Evolutionary conservation across 139 green algal genomes (phyloP), one percentile per base, ranked within the genome.

Genomic region (Micromonas commoda): DNA sequence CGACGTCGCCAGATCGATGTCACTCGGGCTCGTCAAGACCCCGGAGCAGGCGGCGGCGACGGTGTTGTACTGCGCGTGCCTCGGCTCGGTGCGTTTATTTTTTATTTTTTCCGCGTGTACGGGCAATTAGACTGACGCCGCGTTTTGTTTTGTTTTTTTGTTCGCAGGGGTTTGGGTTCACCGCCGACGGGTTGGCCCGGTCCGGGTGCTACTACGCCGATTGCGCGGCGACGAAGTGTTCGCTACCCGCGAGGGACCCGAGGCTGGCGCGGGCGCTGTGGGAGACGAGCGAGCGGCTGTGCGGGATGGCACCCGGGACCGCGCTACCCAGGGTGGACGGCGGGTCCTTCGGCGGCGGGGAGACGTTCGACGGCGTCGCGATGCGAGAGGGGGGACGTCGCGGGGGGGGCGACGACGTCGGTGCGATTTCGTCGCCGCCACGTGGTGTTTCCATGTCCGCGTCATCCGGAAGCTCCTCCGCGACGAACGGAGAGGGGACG

Each of bases 21-120:
- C n/a, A n/a, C n/a, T n/a, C n/a, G n/a, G n/a, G n/a, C n/a, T n/a
- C n/a, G 16, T 53, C 19, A 80, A 80, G 70, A 81, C 69, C 37
- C 79, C 83, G 26, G 60, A 66, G 2, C 82, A 88, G 76, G 86
- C 80, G 45, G 82, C 82, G 13, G 82, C 84, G 61, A 90, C 84
- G 53, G 19, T 67, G 31, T 63, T 86, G 29, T 86, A 75, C 71
- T 80, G 82, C 23, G n/a, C n/a, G n/a, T n/a, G n/a, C n/a, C n/a
- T n/a, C n/a, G n/a, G n/a, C n/a, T n/a, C n/a, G n/a, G n/a, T n/a
- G n/a, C n/a, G n/a, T n/a, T n/a, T n/a, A n/a, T n/a, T n/a, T n/a
- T n/a, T n/a, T n/a, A n/a, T n/a, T n/a, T n/a, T n/a, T n/a, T n/a
- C n/a, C n/a, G n/a, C n/a, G n/a, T n/a, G n/a, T n/a, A n/a, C n/a